Percentiles rank a stretch among this genome's conserved stretches.
Conservation (phyloP, 768 basidiomycete genomes). For the Pholiota microspora region DNA sequence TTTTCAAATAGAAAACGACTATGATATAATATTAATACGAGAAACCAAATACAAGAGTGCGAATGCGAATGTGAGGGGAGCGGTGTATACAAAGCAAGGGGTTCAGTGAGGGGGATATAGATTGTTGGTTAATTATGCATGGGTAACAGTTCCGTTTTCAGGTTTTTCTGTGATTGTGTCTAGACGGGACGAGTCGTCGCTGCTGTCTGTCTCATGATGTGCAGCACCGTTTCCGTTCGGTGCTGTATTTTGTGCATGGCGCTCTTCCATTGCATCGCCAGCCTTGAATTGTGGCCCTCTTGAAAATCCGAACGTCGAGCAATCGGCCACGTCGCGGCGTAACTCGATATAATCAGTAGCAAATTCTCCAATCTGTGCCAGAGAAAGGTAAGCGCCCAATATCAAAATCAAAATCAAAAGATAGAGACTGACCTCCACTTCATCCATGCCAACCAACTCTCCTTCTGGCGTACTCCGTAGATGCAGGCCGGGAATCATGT, state of each 20-base stretch:
- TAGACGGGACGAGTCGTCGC: slow-evolving; percentile 4
- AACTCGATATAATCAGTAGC: slow-evolving; percentile 70
- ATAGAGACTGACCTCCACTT: slow-evolving; percentile 54
- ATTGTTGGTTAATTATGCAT: slow-evolving; percentile 7
- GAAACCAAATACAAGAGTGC: slow-evolving; percentile 11
- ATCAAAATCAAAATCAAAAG: neutral
- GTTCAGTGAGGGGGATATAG: neutral
- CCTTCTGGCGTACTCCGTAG: slow-evolving; percentile 53
- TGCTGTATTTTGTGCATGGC: slow-evolving; percentile 12
- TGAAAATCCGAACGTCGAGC: slow-evolving; percentile 40
- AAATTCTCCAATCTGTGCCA: slow-evolving; percentile 60
- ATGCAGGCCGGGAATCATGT: slow-evolving; percentile 56
- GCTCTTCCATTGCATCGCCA: slow-evolving; percentile 33
- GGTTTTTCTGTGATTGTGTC: slow-evolving; percentile 29
- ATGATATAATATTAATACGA: slow-evolving; percentile 15
- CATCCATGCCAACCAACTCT: slow-evolving; percentile 66
- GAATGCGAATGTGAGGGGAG: slow-evolving; percentile 3
- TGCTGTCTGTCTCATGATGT: neutral
- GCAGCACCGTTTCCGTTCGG: slow-evolving; percentile 10
- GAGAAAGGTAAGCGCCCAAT: neutral
- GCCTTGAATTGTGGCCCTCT: slow-evolving; percentile 23
- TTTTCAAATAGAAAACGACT: slow-evolving; percentile 9
- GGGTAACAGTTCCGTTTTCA: slow-evolving; percentile 19
- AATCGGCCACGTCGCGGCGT: slow-evolving; percentile 60
- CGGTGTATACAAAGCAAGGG: slow-evolving; percentile 4